These are phyloP conservation scores for Eucalyptus coolabah DNA, from an alignment of 345 rosid species.

Conservation along the genomic window DNA sequence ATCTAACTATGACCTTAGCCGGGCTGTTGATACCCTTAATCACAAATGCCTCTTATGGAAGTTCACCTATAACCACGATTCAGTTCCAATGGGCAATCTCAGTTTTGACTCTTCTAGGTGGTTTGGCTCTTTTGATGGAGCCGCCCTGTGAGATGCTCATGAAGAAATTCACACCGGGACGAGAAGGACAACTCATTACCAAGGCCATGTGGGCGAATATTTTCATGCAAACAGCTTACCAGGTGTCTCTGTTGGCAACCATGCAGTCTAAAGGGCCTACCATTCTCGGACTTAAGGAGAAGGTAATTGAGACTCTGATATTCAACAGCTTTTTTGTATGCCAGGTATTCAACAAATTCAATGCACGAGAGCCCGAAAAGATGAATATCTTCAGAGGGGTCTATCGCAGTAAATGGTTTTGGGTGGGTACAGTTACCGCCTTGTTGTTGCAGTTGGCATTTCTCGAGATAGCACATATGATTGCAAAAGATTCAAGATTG, in stretches of 20 bases:
- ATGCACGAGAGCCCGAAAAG: background rate
- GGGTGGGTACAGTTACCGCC: background rate
- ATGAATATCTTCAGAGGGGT: slow-evolving; percentile 9
- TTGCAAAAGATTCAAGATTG: background rate
- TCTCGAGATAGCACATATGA: background rate
- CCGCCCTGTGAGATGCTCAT: background rate
- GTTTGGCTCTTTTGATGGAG: slow-evolving; percentile 5
- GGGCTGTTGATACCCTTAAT: background rate
- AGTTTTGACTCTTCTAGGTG: background rate
- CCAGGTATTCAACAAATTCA: slow-evolving; percentile 14
- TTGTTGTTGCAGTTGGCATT: background rate
- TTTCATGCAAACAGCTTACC: slow-evolving; percentile 9
- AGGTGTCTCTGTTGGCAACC: background rate
- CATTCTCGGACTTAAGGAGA: background rate
- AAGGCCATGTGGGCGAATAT: slow-evolving; percentile 16
- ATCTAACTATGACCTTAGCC: background rate
- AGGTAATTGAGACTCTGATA: background rate
- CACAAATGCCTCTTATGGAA: background rate
- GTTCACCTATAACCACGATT: background rate
- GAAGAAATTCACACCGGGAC: background rate
- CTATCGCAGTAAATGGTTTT: background rate
- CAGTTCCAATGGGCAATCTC: background rate
- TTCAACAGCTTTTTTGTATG: slow-evolving; percentile 9
- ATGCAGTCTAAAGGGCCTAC: slow-evolving; percentile 6
- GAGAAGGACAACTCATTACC: slow-evolving; percentile 4